Conservation (phyloP, 306 rosid species). For the Gastrolobium villosum region DNA sequence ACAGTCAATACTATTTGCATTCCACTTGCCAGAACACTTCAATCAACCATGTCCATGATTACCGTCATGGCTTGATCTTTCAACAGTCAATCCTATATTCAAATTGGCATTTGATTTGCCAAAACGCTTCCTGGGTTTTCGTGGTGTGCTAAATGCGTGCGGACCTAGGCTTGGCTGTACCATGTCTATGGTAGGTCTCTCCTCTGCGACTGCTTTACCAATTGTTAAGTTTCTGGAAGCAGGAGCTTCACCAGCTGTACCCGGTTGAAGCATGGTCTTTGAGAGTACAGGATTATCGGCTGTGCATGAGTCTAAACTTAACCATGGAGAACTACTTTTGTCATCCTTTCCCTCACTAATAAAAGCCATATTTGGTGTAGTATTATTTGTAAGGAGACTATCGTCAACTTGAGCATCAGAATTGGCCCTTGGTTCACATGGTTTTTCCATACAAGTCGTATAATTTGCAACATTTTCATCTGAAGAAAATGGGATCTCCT, state of each 20-base stretch:
- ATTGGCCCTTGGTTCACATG: slow-evolving; percentile 48
- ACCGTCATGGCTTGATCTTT: slow-evolving; percentile 58
- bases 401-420: slow-evolving; percentile 53
- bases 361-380: slow-evolving; percentile 56
- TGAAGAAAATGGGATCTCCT: slow-evolving; percentile 57
- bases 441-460: slow-evolving; percentile 37
- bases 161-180: slow-evolving; percentile 57
- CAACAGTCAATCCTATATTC: slow-evolving; percentile 56
- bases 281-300: slow-evolving; percentile 49
- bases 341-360: slow-evolving; percentile 61
- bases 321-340: slow-evolving; percentile 66
- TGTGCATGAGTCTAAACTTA: slow-evolving; percentile 72
- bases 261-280: slow-evolving; percentile 38
- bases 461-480: slow-evolving; percentile 47
- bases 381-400: slow-evolving; percentile 43
- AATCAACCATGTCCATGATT: slow-evolving; percentile 47
- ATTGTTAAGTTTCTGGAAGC: slow-evolving; percentile 47
- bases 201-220: slow-evolving; percentile 44
- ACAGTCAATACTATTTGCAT: slow-evolving; percentile 49
- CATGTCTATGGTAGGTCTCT: slow-evolving; percentile 45
- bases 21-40: slow-evolving; percentile 55
- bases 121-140: slow-evolving; percentile 63
- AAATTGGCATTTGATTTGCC: slow-evolving; percentile 54
- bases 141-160: slow-evolving; percentile 46
- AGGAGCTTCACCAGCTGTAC: slow-evolving; percentile 40